A percentile compares a stretch with the other conserved stretches of the same genome.
phyloP scores from a whole-genome alignment of 2,329 filamentous ascomycete genomes.

The Cercospora berteroae region DNA sequence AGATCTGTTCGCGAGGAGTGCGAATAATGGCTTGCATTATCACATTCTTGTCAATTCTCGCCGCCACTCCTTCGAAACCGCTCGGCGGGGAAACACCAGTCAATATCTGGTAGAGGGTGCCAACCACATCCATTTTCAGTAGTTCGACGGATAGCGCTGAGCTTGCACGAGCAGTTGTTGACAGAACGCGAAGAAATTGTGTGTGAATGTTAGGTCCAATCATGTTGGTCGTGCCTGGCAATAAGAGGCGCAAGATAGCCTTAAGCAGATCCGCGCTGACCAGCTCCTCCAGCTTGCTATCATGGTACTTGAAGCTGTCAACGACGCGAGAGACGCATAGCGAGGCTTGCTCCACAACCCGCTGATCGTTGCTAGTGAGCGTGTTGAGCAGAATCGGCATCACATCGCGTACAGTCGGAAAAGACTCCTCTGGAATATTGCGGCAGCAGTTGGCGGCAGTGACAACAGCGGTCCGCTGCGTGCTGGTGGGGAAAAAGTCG shows the following conservation, averaged over 20 bases:
- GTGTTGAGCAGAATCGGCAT: conserved; percentile 95
- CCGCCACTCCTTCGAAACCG: conserved; percentile 72
- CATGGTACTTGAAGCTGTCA: conserved; percentile 90
- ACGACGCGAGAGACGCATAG: conserved; percentile 94
- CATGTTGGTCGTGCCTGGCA: conserved; percentile 92
- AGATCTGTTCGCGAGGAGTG: conserved; percentile 90
- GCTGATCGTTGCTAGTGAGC: conserved; percentile 86
- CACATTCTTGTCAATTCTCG: conserved; percentile 90
- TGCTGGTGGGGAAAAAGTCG: conserved; percentile 96
- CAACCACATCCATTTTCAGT: conserved; percentile 94
- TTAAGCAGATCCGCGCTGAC: conserved; percentile 84
- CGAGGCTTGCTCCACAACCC: conserved; percentile 94
- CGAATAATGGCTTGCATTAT: conserved; percentile 99
- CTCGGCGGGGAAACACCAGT: conserved; percentile 90
- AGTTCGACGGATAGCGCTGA: conserved; percentile 83
- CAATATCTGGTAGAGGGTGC: conserved; percentile 94
- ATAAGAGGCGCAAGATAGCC: conserved; percentile 78
- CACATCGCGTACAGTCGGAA: conserved; percentile 84
- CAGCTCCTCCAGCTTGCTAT: conserved; percentile 85
- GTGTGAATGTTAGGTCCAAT: conserved; percentile 95
- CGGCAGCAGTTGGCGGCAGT: conserved; percentile 98
- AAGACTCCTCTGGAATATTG: conserved; percentile 92
- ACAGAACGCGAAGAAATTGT: conserved; percentile 87
- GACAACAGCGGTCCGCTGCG: conserved; percentile 92
- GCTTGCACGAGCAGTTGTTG: conserved; percentile 86